Evolutionary conservation across 1,284 basidiomycete genomes (phyloP), one percentile per base, ranked within the genome.

Genomic region (Mycena sp.): DNA sequence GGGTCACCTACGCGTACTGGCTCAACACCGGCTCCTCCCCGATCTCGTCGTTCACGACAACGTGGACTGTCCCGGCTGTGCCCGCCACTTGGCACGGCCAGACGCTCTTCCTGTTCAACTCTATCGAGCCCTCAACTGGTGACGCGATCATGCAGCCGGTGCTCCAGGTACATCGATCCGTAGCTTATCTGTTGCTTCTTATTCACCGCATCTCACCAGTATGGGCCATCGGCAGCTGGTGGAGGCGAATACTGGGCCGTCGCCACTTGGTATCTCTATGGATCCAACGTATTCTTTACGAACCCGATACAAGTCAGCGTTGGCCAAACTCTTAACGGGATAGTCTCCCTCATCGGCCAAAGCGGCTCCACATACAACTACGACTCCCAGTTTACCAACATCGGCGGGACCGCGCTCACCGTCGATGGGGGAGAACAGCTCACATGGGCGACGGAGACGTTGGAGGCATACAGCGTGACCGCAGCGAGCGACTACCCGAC

Each of bases 61-160:
- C n/a, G n/a, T n/a, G n/a, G n/a, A n/a, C n/a, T n/a, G n/a, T n/a
- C n/a, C n/a, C n/a, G n/a, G n/a, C n/a, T n/a, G n/a, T n/a, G n/a
- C n/a, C n/a, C n/a, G n/a, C n/a, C n/a, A n/a, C n/a, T n/a, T n/a
- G n/a, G n/a, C n/a, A 54, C 48, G 60, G 64, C 2, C 60, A 65
- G 60, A 65, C 60, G 12, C 38, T 61, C 32, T 65, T 65, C 48
- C 43, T 58, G 17, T 62, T 65, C 48, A 65, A 63, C 48, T 46
- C 53, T 16, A 61, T 65, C 28, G 50, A 62, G 54, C 60, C 64
- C 21, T 30, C 16, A 21, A 23, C 35, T 28, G 40, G 41, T 9
- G 48, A 49, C 26, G 60, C 58, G 35, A 64, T 61, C 38, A 0
- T 64, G 19, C 60, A 50, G 28, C 45, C 60, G 26, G 60, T 62